These are phyloP conservation scores for Allium sativum DNA, from an alignment of 106 monocot species.

Conservation along the genomic window DNA sequence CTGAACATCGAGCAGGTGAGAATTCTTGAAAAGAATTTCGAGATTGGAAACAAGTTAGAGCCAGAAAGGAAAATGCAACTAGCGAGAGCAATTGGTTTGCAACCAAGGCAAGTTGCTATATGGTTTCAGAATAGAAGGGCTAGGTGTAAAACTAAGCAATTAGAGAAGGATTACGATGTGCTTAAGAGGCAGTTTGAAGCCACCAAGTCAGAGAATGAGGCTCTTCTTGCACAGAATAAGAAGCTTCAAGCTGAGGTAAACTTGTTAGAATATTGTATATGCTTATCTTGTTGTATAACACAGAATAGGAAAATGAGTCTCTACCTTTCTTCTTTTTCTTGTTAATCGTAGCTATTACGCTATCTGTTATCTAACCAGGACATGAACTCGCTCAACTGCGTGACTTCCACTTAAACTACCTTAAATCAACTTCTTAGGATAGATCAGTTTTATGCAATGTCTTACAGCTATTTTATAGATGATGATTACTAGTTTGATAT, in stretches of 20 bases:
- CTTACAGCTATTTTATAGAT: too few relatives aligned
- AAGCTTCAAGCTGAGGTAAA: slow-evolving; percentile 74
- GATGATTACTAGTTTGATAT: too few relatives aligned
- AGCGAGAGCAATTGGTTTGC: slow-evolving; percentile 59
- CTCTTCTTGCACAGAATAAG: slow-evolving; percentile 71
- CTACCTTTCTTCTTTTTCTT: background rate
- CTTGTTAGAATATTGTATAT: too few relatives aligned
- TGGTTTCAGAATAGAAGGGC: slow-evolving; percentile 94
- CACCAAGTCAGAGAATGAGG: slow-evolving; percentile 53
- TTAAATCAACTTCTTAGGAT: slow-evolving; percentile 1
- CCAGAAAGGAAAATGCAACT: slow-evolving; percentile 87
- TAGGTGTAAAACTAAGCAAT: slow-evolving; percentile 84
- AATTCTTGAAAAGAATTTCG: slow-evolving; percentile 79
- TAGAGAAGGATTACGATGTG: slow-evolving; percentile 81
- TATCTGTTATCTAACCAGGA: background rate
- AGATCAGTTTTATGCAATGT: too few relatives aligned
- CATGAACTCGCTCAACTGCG: background rate
- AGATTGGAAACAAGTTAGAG: slow-evolving; percentile 84
- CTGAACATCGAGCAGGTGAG: slow-evolving; percentile 85
- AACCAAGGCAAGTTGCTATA: slow-evolving; percentile 82
- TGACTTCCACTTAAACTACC: background rate
- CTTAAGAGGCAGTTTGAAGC: slow-evolving; percentile 67
- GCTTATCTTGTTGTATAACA: too few relatives aligned
- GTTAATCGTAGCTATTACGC: background rate
- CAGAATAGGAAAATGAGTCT: background rate